Evolutionary conservation across 331 rosid species (phyloP).

Genomic region (Quercus phellos): DNA sequence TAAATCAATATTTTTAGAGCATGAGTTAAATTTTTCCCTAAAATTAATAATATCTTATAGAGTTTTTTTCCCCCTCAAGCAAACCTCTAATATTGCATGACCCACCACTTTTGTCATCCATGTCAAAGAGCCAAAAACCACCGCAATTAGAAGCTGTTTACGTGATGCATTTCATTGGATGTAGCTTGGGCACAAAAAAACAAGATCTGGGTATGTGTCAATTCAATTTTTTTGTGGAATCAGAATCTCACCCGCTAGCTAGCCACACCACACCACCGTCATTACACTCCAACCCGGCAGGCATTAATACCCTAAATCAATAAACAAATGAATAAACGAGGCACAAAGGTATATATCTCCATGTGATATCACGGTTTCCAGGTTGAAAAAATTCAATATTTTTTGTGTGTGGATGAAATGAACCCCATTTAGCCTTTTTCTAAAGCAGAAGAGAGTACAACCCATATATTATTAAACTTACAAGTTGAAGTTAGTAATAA

Average conservation of each 20-base stretch:
- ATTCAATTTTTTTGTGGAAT: slow-evolving; percentile 22
- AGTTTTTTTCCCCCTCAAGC: not conserved
- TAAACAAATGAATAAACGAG: not conserved
- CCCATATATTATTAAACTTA: not conserved
- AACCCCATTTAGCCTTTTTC: slow-evolving; percentile 2
- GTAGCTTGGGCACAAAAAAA: not conserved
- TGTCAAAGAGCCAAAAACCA: slow-evolving; percentile 17
- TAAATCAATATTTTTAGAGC: too few relatives aligned
- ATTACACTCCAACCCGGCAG: too few relatives aligned
- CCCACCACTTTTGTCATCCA: slow-evolving; percentile 19
- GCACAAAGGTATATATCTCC: slow-evolving; percentile 7
- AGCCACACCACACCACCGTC: not conserved
- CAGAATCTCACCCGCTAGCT: slow-evolving; percentile 37
- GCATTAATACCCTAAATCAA: not conserved
- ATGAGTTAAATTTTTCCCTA: too few relatives aligned
- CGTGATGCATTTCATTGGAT: slow-evolving; percentile 25
- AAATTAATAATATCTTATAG: too few relatives aligned
- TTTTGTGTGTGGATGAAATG: slow-evolving; percentile 8
- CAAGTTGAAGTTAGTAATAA: not conserved
- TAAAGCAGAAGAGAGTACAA: not conserved
- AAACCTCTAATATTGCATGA: not conserved
- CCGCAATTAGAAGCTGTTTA: slow-evolving; percentile 10
- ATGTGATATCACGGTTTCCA: slow-evolving; percentile 44
- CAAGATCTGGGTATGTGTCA: slow-evolving; percentile 18
- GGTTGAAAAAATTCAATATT: slow-evolving; percentile 14